Base-by-base conservation (phyloP, 345 rosid genomes). In the Luvunga scandens region DNA sequence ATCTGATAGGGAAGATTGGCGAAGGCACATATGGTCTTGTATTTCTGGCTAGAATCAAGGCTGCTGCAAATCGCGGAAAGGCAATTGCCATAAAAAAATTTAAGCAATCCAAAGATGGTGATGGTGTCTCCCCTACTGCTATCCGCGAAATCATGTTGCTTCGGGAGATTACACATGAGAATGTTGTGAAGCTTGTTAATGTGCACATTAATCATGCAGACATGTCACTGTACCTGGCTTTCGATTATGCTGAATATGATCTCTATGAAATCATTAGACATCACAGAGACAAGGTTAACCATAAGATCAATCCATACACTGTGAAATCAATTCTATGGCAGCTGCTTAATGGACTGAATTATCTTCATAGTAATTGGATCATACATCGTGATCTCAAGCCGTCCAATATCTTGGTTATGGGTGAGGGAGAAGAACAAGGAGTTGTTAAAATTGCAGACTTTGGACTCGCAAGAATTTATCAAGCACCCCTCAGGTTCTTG, bases 21-120 rank as follows among this genome's bases (percentile, higher is more conserved):
- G 99, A 97, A 85, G 99, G 99, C 10, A 97, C 99, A 5, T 97
- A 97, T 79, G 98, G 98, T 72, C 98, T 97, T 71, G 99, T 97
- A 28, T 97, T 97, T 87, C 89, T 97, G 71, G 99, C 99, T 53
- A 92, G 84, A 72, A 94, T 87, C 74, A 94, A 91, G 87, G 75
- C 93, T 39, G 85, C 86, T 5, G 75, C 98, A 31, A 91, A 91
- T 81, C 93, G 97, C 77, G 97, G 97, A 72, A 90, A 90, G 70
- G 88, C 89, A 66, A 97, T 97, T 78, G 99, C 99, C 76, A 94
- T 97, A 82, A 97, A 97, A 90, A 94, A 97, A 81, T 97, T 94
- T 83, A 97, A 97, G 84, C 99, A 94, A 86, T 94, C 99, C 55
- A 97, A 97, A 85, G 99, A 97, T 76, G 99, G 99, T 28, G 99